phyloP scores from a whole-genome alignment of 495 filamentous ascomycete species.

The Viridothelium virens region DNA sequence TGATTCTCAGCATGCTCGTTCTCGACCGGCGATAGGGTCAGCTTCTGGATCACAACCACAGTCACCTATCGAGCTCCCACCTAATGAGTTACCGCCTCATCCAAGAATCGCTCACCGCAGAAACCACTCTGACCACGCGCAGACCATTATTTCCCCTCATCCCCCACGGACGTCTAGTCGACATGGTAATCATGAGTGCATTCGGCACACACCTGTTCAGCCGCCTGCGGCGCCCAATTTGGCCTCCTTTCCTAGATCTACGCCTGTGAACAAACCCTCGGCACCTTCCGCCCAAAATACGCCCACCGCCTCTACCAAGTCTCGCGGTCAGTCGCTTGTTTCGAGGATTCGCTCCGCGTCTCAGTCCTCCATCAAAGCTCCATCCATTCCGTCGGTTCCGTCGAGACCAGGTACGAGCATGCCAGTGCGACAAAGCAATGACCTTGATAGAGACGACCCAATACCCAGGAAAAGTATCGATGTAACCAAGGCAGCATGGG shows the following conservation, averaged over 20 bases:
- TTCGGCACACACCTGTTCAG: neutral
- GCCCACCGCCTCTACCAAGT: neutral
- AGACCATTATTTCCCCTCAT: neutral
- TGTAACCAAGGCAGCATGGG: neutral
- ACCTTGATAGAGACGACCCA: neutral
- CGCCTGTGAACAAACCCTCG: neutral
- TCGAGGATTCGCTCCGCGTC: neutral
- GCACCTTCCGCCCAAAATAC: neutral
- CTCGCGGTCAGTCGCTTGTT: slow-evolving; percentile 5
- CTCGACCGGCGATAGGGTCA: slow-evolving; percentile 11
- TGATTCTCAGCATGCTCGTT: slow-evolving; percentile 19
- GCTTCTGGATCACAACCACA: slow-evolving; percentile 12
- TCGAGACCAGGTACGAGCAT: neutral
- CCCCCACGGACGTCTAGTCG: slow-evolving; percentile 9
- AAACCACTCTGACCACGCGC: neutral
- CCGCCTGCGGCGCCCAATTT: neutral
- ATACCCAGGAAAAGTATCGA: neutral
- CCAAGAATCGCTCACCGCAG: neutral
- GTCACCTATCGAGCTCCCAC: neutral
- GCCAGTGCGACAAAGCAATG: neutral
- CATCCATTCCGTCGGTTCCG: neutral
- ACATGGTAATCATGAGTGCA: neutral
- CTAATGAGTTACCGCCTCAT: neutral
- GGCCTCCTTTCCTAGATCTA: neutral
- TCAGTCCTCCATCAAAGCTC: slow-evolving; percentile 6